Conservation (phyloP, 177 flowering plant species). For the Vitis hybrid region DNA sequence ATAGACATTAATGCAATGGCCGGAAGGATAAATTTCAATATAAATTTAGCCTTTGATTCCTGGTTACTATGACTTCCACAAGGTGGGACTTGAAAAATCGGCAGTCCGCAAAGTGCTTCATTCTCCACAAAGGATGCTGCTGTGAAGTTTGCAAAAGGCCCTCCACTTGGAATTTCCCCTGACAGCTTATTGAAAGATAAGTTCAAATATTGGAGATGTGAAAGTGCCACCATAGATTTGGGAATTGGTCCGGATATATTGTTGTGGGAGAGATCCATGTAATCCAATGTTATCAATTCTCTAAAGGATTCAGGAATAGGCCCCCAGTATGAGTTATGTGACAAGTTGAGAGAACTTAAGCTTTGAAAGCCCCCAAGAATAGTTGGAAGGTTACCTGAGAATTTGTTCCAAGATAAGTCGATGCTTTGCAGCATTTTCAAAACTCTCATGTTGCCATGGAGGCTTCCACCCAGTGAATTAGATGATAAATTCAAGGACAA, state of each 20-base stretch:
- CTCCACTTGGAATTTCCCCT: conserved; percentile 21
- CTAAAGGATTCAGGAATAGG: conserved; percentile 20
- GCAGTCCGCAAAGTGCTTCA: conserved; percentile 16
- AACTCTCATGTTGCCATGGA: too few relatives aligned
- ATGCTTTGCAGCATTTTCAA: too few relatives aligned
- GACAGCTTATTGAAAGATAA: conserved; percentile 15
- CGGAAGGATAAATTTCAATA: not conserved
- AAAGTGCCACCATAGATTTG: conserved; percentile 10
- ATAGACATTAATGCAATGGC: not conserved
- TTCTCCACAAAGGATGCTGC: conserved; percentile 13
- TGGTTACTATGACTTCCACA: not conserved
- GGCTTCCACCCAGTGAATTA: too few relatives aligned
- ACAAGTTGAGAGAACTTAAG: too few relatives aligned
- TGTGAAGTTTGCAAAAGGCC: conserved; percentile 15
- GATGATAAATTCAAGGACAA: too few relatives aligned
- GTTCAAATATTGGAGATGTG: conserved; percentile 12
- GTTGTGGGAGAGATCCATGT: conserved; percentile 34
- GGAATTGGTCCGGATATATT: conserved; percentile 26
- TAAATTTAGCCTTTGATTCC: not conserved
- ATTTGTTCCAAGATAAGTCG: too few relatives aligned
- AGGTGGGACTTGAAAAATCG: conserved; percentile 12
- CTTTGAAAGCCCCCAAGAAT: too few relatives aligned
- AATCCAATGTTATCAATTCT: conserved; percentile 18
- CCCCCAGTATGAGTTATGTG: too few relatives aligned
- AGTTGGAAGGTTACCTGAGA: too few relatives aligned